Percentiles rank a stretch among this genome's conserved stretches.
phyloP scores from a whole-genome alignment of 73 alveolate species.

The Symbiodinium natans region DNA sequence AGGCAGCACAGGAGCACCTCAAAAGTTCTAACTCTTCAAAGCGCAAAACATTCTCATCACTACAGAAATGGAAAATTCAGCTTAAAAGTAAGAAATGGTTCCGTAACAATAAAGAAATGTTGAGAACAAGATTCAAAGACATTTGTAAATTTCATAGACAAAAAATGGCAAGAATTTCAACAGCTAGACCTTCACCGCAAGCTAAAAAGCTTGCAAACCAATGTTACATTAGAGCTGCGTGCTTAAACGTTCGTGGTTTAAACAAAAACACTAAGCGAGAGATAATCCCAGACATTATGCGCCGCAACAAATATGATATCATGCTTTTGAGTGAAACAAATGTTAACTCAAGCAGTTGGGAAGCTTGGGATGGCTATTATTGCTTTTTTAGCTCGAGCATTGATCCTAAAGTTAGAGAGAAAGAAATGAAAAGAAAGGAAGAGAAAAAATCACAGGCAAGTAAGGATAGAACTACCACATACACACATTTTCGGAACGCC shows the following conservation, averaged over 20 bases:
- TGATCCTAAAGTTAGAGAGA: neutral
- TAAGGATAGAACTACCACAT: neutral
- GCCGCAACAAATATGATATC: neutral
- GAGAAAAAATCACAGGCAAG: neutral
- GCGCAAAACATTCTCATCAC: neutral
- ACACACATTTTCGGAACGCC: neutral
- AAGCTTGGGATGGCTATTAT: neutral
- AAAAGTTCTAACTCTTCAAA: neutral
- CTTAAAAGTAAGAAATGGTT: neutral
- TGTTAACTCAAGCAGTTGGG: neutral
- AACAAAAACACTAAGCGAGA: neutral
- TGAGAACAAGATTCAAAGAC: neutral
- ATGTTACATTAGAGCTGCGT: neutral
- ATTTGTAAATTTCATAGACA: neutral
- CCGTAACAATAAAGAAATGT: neutral
- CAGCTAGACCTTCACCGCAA: neutral
- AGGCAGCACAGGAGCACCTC: constrained; percentile 28
- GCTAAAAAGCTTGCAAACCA: neutral
- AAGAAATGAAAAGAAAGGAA: neutral
- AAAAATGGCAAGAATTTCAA: neutral
- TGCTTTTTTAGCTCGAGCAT: neutral
- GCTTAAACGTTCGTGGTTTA: neutral
- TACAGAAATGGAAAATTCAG: neutral
- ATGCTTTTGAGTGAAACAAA: neutral
- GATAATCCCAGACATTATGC: neutral